Percentiles rank a stretch among this genome's conserved stretches.
These are phyloP conservation scores for Neurospora cerealis DNA, from an alignment of 495 filamentous ascomycete genomes.

Conservation along the genomic window DNA sequence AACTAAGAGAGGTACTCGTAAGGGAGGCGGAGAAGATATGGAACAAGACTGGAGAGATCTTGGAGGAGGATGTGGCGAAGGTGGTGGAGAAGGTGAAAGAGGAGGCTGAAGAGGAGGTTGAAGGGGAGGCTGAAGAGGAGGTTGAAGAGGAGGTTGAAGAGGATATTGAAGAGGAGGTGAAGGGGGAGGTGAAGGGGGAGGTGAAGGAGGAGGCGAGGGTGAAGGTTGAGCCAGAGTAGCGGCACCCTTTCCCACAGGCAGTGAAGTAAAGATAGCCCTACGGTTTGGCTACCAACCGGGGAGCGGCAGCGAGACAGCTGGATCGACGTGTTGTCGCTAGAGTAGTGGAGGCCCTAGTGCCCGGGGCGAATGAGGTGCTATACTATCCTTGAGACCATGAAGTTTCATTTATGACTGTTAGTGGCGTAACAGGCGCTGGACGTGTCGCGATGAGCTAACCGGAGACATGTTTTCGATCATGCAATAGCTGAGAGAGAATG, in stretches of 20 bases:
- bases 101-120: not conserved
- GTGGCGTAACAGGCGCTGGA: too few relatives aligned
- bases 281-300: too few relatives aligned
- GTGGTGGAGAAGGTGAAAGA: not conserved
- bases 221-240: not conserved
- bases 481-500: too few relatives aligned
- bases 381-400: not conserved
- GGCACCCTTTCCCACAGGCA: not conserved
- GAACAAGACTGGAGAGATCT: not conserved
- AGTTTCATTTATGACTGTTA: not conserved
- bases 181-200: not conserved
- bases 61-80: not conserved
- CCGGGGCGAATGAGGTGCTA: too few relatives aligned
- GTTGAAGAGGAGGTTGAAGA: not conserved
- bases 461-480: too few relatives aligned
- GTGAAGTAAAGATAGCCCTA: not conserved
- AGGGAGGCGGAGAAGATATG: rapidly evolving
- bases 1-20: rapidly evolving
- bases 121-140: not conserved
- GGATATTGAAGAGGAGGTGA: not conserved
- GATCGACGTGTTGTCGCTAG: not conserved
- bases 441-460: too few relatives aligned
- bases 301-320: not conserved
- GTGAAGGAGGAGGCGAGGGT: not conserved
- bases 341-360: too few relatives aligned